Conservation (phyloP, 495 filamentous ascomycete species). For the Lepraria neglecta region DNA sequence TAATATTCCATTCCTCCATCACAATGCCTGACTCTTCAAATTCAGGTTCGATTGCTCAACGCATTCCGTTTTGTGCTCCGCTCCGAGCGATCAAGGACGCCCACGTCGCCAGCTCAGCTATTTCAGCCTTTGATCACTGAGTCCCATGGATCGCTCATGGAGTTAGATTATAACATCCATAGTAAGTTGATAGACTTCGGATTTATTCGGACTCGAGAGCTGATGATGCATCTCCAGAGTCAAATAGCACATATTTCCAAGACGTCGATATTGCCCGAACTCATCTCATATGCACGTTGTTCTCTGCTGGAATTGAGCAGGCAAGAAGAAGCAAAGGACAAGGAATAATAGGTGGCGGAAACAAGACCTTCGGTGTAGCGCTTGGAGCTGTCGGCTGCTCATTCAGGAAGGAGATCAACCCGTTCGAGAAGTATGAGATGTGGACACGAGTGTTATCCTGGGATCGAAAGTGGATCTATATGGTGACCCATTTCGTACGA, state of each 20-base stretch:
- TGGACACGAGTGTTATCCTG: constrained; percentile 59
- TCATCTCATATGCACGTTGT: constrained; percentile 42
- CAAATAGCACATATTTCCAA: constrained; percentile 67
- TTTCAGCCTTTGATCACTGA: constrained; percentile 49
- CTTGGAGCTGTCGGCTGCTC: constrained; percentile 59
- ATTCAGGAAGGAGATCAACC: constrained; percentile 63
- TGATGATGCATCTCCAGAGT: constrained; percentile 33
- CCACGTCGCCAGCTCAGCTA: constrained; percentile 29
- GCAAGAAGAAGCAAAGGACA: constrained; percentile 55
- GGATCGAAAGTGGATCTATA: constrained; percentile 79
- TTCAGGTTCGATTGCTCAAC: constrained; percentile 44
- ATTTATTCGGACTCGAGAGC: not conserved
- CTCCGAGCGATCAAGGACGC: constrained; percentile 18
- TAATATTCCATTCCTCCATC: not conserved
- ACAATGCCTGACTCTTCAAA: constrained; percentile 25
- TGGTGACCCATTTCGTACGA: constrained; percentile 65
- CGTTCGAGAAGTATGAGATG: constrained; percentile 59
- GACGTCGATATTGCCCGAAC: constrained; percentile 67
- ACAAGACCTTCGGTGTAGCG: constrained; percentile 37
- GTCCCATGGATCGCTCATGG: constrained; percentile 43
- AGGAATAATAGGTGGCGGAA: constrained; percentile 40
- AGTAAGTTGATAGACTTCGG: constrained; percentile 25
- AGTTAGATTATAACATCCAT: constrained; percentile 62
- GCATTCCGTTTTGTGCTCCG: constrained; percentile 34
- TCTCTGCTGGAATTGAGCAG: constrained; percentile 30